Base-by-base conservation (phyloP, 1,284 basidiomycete genomes). In the Pisolithus thermaeus region DNA sequence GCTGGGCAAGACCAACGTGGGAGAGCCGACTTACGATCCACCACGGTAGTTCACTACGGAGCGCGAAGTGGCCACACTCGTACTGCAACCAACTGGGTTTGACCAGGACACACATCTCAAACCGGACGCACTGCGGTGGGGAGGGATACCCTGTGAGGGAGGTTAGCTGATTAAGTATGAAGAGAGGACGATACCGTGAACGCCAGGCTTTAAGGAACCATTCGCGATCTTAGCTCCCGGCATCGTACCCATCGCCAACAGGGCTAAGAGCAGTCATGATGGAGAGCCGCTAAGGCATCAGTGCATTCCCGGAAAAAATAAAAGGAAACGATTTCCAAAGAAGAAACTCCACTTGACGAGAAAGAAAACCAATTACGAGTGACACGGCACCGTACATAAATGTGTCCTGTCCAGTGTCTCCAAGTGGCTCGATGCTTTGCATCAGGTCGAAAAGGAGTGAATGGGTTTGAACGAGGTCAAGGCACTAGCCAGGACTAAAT, bases 71-170 rank as follows among this genome's bases (percentile, higher is more conserved):
- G 20, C 28, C 47, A 12, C 47, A 55, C 39, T 50, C 55, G 20
- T 47, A 47, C 18, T 46, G 42, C 42, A 46, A 46, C 50, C 55
- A 56, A 36, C 36, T 52, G 40, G 47, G 47, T 32, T 56, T 49
- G 25, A 49, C 35, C 18, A 47, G 30, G 37, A 28, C 38, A 20
- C 48, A 52, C 42, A 50, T 47, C 27, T 7, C 16, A 16, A 43
- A 30, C 14, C 11, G 16, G 25, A 27, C 42, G 23, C 16, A 16
- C 16, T 27, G 12, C 25, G 7, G 9, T 22, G 38, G 22, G 32
- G 18, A 20, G 32, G 32, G 12, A 14, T 35, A 12, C 2, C 11
- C 14, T 41, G 22, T 7, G 5, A 4, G 14, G 20, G 39, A 41
- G 20, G 39, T 4, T 9, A 23, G 20, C 20, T 11, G 39, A 22